Evolutionary conservation across 179 eudicot genomes (phyloP).

Genomic region (Beta corolliflora): DNA sequence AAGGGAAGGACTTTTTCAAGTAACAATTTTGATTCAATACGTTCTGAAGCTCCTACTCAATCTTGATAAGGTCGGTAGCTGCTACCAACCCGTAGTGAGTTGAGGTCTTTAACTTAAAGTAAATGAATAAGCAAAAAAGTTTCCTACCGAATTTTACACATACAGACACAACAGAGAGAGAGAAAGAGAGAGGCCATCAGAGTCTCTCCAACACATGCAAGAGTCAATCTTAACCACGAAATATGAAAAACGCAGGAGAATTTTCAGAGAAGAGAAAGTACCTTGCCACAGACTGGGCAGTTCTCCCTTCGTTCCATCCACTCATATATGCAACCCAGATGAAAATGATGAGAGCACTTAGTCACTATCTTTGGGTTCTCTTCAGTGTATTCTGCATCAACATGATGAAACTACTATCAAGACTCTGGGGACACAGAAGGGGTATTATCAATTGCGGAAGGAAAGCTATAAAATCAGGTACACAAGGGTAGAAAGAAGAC

Average conservation of each 20-base stretch:
- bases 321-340: conserved; percentile 90
- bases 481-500: neutral
- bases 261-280: conserved; percentile 27
- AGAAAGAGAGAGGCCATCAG: neutral
- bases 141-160: too few species aligned
- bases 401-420: conserved; percentile 18
- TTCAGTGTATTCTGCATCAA: conserved; percentile 68
- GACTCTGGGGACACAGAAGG: neutral
- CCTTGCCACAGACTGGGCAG: conserved; percentile 95
- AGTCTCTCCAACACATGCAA: neutral
- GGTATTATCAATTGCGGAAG: neutral
- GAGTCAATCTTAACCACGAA: neutral
- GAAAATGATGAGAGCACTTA: conserved; percentile 85
- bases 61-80: too few species aligned
- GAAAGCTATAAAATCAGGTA: neutral
- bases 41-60: too few species aligned
- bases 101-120: too few species aligned
- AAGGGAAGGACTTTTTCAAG: too few species aligned
- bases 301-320: conserved; percentile 97
- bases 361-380: conserved; percentile 88
- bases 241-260: neutral
- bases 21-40: too few species aligned
- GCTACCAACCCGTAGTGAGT: too few species aligned
- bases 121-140: too few species aligned
- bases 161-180: too few species aligned